A percentile compares a stretch with the other conserved stretches of the same genome.
Evolutionary conservation across 2,329 filamentous ascomycete species (phyloP).

Genomic region (Bimuria novae-zelandiae): DNA sequence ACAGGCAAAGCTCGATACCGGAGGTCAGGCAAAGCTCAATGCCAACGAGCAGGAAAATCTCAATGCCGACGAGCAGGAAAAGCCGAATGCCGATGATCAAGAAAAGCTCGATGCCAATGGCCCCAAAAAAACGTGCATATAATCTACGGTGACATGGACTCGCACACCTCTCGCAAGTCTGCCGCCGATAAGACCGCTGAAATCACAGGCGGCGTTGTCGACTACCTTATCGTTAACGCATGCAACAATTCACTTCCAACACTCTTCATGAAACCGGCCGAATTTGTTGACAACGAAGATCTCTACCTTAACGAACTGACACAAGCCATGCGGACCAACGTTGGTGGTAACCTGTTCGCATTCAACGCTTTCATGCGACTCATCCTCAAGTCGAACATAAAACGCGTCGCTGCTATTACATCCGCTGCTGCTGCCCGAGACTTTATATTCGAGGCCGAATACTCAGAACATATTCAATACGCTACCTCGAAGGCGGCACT

Average conservation of each 20-base stretch:
- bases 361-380: conserved; percentile 50
- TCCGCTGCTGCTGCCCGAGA: conserved; percentile 44
- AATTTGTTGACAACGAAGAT: conserved; percentile 16
- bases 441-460: conserved; percentile 24
- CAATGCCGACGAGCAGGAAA: too few relatives aligned
- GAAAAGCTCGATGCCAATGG: not conserved
- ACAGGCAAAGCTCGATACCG: too few relatives aligned
- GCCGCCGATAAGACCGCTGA: conserved; percentile 38
- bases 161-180: conserved; percentile 40
- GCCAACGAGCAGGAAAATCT: too few relatives aligned
- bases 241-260: conserved; percentile 33
- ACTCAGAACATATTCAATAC: conserved; percentile 40
- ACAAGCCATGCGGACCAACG: conserved; percentile 30
- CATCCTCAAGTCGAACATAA: conserved; percentile 42
- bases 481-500: conserved; percentile 47
- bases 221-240: conserved; percentile 51
- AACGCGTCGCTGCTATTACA: conserved; percentile 51
- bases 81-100: not conserved
- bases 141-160: conserved; percentile 43
- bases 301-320: conserved; percentile 18
- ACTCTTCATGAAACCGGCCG: conserved; percentile 17
- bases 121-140: conserved; percentile 44
- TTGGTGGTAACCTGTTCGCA: conserved; percentile 37
- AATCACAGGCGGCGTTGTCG: conserved; percentile 45
- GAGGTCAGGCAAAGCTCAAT: too few relatives aligned